Evolutionary conservation across 2,329 filamentous ascomycete genomes (phyloP).

Genomic region (Sporothrix brasiliensis): DNA sequence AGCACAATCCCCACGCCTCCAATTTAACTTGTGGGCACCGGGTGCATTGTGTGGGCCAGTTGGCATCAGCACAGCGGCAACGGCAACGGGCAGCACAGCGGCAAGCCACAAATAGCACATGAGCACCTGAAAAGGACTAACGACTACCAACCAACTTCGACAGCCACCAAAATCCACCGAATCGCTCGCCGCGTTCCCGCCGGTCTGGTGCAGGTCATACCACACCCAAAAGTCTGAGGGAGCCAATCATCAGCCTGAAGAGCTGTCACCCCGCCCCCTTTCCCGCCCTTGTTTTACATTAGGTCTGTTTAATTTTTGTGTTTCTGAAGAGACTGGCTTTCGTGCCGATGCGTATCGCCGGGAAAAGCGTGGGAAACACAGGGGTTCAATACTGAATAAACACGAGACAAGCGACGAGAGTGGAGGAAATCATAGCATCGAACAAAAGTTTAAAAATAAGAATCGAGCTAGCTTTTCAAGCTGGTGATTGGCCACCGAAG

Average conservation of each 20-base stretch:
- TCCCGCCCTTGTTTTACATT: constrained; percentile 27
- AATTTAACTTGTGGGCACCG: not conserved
- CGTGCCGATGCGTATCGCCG: constrained; percentile 33
- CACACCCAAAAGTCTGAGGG: constrained; percentile 31
- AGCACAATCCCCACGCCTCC: not conserved
- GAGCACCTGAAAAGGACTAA: not conserved
- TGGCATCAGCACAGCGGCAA: not conserved
- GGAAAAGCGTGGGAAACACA: not conserved
- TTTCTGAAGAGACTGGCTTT: not conserved
- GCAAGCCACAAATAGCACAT: constrained; percentile 26
- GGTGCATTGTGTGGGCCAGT: not conserved
- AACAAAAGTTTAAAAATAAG: not conserved
- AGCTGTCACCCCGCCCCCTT: constrained; percentile 27
- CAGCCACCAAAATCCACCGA: constrained; percentile 12
- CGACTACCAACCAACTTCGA: not conserved
- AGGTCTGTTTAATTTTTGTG: not conserved
- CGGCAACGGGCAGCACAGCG: not conserved
- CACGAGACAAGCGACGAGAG: constrained; percentile 28
- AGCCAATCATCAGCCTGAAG: constrained; percentile 35
- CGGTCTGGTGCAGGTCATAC: constrained; percentile 4
- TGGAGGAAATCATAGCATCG: not conserved
- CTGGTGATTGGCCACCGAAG: constrained; percentile 6
- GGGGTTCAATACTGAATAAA: constrained; percentile 22
- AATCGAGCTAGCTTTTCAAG: constrained; percentile 29
- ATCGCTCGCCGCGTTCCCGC: constrained; percentile 20